Conservation (phyloP, 2,329 filamentous ascomycete genomes). For the Fonsecaea pedrosoi region DNA sequence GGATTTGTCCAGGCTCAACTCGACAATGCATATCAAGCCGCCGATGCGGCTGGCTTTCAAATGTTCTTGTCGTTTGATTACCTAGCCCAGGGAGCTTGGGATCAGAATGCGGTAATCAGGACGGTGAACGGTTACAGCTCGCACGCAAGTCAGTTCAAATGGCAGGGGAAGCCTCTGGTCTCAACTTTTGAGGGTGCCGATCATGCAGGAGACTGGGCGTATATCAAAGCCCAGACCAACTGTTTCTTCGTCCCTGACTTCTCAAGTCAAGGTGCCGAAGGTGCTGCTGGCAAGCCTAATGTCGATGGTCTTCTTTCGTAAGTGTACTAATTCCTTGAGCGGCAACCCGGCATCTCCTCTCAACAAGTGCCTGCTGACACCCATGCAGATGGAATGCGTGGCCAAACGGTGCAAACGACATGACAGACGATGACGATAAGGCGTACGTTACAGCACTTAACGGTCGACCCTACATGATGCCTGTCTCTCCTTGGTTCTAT, state of each 20-base stretch:
- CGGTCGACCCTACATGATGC: slow-evolving; percentile 19
- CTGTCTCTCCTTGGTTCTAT: slow-evolving; percentile 22
- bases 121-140: slow-evolving; percentile 14
- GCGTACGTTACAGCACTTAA: slow-evolving; percentile 4
- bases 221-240: slow-evolving; percentile 21
- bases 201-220: slow-evolving; percentile 14
- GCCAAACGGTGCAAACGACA: slow-evolving; percentile 17
- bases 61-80: slow-evolving; percentile 17
- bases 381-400: slow-evolving; percentile 11
- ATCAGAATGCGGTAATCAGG: slow-evolving; percentile 19
- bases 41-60: slow-evolving; percentile 11
- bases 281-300: slow-evolving; percentile 7
- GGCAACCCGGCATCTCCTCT: background rate
- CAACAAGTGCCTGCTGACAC: background rate
- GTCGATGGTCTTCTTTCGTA: slow-evolving; percentile 17
- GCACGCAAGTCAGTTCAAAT: slow-evolving; percentile 13
- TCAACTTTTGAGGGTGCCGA: slow-evolving; percentile 17
- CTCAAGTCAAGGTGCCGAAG: slow-evolving; percentile 9
- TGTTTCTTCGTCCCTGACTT: slow-evolving; percentile 18
- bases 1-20: slow-evolving; percentile 17
- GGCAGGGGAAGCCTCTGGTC: slow-evolving; percentile 16
- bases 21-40: slow-evolving; percentile 16
- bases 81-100: slow-evolving; percentile 17
- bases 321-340: background rate
- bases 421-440: slow-evolving; percentile 15